Percentiles rank a stretch among this genome's conserved stretches.
phyloP scores from a whole-genome alignment of 176 grass and related monocot species.

The Elymus sibiricus region DNA sequence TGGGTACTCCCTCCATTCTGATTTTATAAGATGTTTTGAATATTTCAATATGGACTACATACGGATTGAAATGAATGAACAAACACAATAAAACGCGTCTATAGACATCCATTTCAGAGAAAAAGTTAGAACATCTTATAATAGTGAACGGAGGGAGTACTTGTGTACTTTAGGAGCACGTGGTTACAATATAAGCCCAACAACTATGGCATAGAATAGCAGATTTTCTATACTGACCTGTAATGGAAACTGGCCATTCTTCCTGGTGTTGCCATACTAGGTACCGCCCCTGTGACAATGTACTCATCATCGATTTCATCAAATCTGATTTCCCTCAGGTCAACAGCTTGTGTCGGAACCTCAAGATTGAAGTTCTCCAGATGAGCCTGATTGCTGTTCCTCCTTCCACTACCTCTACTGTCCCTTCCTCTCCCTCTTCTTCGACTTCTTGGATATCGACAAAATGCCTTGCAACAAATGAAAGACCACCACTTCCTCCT shows the following conservation, averaged over 20 bases:
- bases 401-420: slow-evolving; percentile 52
- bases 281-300: slow-evolving; percentile 60
- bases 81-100: too few relatives aligned
- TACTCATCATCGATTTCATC: slow-evolving; percentile 86
- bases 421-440: slow-evolving; percentile 54
- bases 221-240: slow-evolving; percentile 35
- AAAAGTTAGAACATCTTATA: too few relatives aligned
- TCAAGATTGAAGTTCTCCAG: slow-evolving; percentile 64
- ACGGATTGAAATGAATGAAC: too few relatives aligned
- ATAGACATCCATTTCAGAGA: too few relatives aligned
- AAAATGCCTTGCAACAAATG: slow-evolving; percentile 79
- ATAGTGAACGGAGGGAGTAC: too few relatives aligned
- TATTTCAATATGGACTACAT: too few relatives aligned
- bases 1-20: too few relatives aligned
- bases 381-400: slow-evolving; percentile 49
- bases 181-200: slow-evolving; percentile 3
- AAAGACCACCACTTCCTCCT: slow-evolving; percentile 84
- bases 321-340: slow-evolving; percentile 85
- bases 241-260: slow-evolving; percentile 65
- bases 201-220: neutral
- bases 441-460: slow-evolving; percentile 65
- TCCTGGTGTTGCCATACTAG: slow-evolving; percentile 40
- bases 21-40: too few relatives aligned
- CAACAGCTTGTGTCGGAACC: slow-evolving; percentile 59
- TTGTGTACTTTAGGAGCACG: neutral